Conservation (phyloP, 768 basidiomycete species). For the Tylopilus cervinicoccineus region DNA sequence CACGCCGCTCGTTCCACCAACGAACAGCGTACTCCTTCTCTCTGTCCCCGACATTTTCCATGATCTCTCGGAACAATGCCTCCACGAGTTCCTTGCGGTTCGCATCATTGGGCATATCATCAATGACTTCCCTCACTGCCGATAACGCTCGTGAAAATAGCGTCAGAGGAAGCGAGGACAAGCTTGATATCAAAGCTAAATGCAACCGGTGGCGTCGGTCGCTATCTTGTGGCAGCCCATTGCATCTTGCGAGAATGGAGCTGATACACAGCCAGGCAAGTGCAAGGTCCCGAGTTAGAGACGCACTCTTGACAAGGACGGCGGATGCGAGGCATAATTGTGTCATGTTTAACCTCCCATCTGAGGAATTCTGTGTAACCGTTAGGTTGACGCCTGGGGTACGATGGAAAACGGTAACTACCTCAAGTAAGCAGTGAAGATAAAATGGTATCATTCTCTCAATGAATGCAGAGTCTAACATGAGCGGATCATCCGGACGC, state of each 20-base stretch:
- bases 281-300: slow-evolving; percentile 36
- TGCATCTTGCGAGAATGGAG: slow-evolving; percentile 47
- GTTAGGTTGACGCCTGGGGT: neutral
- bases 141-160: slow-evolving; percentile 56
- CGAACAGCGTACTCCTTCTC: slow-evolving; percentile 63
- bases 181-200: slow-evolving; percentile 59
- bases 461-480: slow-evolving; percentile 37
- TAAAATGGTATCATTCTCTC: slow-evolving; percentile 73
- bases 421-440: slow-evolving; percentile 64
- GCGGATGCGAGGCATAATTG: slow-evolving; percentile 76
- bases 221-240: slow-evolving; percentile 16
- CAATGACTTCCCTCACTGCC: slow-evolving; percentile 38
- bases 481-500: slow-evolving; percentile 5
- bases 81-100: slow-evolving; percentile 46
- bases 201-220: slow-evolving; percentile 51
- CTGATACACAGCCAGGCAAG: slow-evolving; percentile 72
- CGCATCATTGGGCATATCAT: slow-evolving; percentile 26
- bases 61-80: slow-evolving; percentile 59
- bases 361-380: slow-evolving; percentile 52
- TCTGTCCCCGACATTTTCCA: slow-evolving; percentile 59
- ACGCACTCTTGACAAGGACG: slow-evolving; percentile 63
- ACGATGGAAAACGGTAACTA: slow-evolving; percentile 29
- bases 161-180: slow-evolving; percentile 56
- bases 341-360: slow-evolving; percentile 53
- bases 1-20: slow-evolving; percentile 65